phyloP scores from a whole-genome alignment of 2,329 filamentous ascomycete genomes.

The Ophiognomonia clavigignenti-juglandacearum region DNA sequence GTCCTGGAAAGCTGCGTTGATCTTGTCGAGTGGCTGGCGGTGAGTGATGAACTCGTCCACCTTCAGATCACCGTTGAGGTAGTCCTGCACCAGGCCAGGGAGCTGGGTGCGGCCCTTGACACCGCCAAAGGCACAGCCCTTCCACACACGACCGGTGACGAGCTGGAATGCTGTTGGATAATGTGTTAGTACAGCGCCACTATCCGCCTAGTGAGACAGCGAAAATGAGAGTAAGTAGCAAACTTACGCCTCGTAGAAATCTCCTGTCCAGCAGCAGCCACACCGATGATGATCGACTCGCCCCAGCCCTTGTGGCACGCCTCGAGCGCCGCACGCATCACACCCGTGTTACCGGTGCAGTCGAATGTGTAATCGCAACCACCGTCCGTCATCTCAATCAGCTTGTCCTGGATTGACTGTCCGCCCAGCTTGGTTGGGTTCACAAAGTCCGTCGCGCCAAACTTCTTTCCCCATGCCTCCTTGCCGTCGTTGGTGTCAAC shows the following conservation, averaged over 20 bases:
- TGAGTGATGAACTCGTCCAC: slow-evolving; percentile 99
- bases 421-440: slow-evolving; percentile 78
- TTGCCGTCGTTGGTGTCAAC: slow-evolving; percentile 79
- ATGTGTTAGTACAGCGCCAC: background rate
- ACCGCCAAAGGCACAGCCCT: slow-evolving; percentile 94
- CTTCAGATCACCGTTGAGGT: slow-evolving; percentile 85
- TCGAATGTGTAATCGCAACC: slow-evolving; percentile 99
- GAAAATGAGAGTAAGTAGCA: background rate
- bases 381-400: slow-evolving; percentile 96
- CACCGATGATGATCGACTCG: slow-evolving; percentile 95
- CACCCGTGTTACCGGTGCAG: slow-evolving; percentile 93
- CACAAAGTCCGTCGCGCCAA: slow-evolving; percentile 94
- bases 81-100: slow-evolving; percentile 80
- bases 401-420: slow-evolving; percentile 84
- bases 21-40: slow-evolving; percentile 72
- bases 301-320: slow-evolving; percentile 99
- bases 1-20: slow-evolving; percentile 81
- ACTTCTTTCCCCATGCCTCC: slow-evolving; percentile 89
- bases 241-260: slow-evolving; percentile 89
- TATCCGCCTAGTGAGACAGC: background rate
- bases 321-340: slow-evolving; percentile 94
- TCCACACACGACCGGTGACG: slow-evolving; percentile 96
- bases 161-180: slow-evolving; percentile 73
- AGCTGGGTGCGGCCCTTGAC: slow-evolving; percentile 97
- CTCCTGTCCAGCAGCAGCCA: slow-evolving; percentile 93